Conservation (phyloP, 768 basidiomycete species). For the Infundibulicybe gibba region DNA sequence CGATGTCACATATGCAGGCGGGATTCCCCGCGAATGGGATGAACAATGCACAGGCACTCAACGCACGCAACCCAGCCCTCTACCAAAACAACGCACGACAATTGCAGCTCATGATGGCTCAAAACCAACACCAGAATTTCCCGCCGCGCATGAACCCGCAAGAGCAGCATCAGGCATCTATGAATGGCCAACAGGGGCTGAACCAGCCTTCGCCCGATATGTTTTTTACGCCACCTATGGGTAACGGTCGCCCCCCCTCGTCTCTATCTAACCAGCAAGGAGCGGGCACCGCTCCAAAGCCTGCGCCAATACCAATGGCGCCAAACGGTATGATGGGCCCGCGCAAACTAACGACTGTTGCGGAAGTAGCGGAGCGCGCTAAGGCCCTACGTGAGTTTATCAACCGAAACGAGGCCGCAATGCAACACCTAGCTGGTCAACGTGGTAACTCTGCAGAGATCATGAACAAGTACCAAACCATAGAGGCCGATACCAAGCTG, state of each 20-base stretch:
- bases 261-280: background rate
- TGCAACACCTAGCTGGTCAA: conserved; percentile 5
- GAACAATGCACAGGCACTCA: conserved; percentile 24
- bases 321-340: background rate
- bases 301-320: conserved; percentile 6
- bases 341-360: background rate
- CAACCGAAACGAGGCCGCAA: conserved; percentile 4
- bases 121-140: conserved; percentile 23
- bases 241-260: background rate
- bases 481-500: conserved; percentile 18
- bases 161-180: too few relatives aligned
- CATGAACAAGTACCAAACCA: conserved; percentile 13
- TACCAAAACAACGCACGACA: conserved; percentile 23
- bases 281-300: conserved; percentile 6
- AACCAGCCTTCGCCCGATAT: background rate
- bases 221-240: background rate
- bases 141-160: background rate
- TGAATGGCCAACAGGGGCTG: background rate
- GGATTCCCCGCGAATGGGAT: conserved; percentile 35
- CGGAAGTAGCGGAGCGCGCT: conserved; percentile 12
- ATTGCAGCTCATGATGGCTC: conserved; percentile 45
- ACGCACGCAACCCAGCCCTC: conserved; percentile 8
- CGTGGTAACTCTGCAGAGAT: conserved; percentile 13
- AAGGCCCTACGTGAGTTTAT: conserved; percentile 5
- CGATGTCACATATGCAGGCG: conserved; percentile 33